Conservation (phyloP, 495 filamentous ascomycete species). For the Daldinia bambusicola region DNA sequence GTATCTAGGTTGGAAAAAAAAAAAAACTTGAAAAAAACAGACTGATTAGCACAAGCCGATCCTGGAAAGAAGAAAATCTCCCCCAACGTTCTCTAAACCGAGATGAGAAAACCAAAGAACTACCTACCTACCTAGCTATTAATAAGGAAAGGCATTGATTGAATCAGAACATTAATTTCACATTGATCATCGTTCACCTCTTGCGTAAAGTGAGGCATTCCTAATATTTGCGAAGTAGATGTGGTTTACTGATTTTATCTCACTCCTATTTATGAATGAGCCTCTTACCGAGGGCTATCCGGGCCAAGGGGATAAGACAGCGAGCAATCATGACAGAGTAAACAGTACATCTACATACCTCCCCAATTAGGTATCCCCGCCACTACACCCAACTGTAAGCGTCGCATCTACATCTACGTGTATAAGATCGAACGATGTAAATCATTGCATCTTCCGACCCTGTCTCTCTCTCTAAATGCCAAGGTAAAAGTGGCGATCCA, state of each 20-base stretch:
- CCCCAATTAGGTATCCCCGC: conserved; percentile 23
- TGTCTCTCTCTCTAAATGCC: conserved; percentile 5
- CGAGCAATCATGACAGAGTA: not conserved
- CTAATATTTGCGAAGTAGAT: not conserved
- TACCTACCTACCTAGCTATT: not conserved
- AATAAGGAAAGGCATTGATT: conserved; percentile 3
- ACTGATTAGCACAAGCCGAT: conserved; percentile 6
- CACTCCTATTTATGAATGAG: not conserved
- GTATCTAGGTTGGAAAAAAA: conserved; percentile 23
- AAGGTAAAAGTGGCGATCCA: conserved; percentile 5
- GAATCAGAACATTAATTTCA: conserved; percentile 5
- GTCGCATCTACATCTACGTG: not conserved
- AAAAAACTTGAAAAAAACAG: conserved; percentile 26
- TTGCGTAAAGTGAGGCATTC: not conserved
- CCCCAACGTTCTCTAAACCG: not conserved
- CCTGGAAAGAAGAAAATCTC: not conserved
- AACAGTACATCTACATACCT: not conserved
- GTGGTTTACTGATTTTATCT: not conserved
- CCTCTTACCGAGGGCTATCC: not conserved
- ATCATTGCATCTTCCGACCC: conserved; percentile 22
- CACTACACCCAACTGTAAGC: not conserved
- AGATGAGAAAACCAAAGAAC: not conserved
- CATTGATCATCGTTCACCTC: not conserved
- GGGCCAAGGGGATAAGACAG: not conserved
- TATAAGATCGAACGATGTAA: conserved; percentile 25